A percentile compares a stretch with the other conserved stretches of the same genome.
These are phyloP conservation scores for Medicago arabica DNA, from an alignment of 306 rosid species.

Conservation along the genomic window DNA sequence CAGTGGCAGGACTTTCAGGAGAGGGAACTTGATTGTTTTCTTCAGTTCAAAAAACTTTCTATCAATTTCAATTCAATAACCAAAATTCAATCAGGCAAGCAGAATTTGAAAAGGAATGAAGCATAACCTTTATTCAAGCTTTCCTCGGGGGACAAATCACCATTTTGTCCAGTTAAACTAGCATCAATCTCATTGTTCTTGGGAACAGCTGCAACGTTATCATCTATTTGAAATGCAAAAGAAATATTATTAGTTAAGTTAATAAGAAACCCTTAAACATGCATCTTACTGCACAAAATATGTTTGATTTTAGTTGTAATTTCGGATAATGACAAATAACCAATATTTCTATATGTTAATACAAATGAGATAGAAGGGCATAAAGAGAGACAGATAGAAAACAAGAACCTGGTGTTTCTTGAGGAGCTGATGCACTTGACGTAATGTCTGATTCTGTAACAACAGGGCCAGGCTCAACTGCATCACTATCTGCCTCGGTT, in stretches of 20 bases:
- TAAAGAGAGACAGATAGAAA: constrained; percentile 12
- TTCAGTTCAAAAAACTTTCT: background rate
- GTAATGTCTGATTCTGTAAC: constrained; percentile 53
- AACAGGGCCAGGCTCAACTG: constrained; percentile 51
- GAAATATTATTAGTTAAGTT: constrained; percentile 44
- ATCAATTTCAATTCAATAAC: too few relatives aligned
- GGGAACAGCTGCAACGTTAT: constrained; percentile 40
- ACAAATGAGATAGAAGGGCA: constrained; percentile 19
- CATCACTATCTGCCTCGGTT: constrained; percentile 45
- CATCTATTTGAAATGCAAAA: constrained; percentile 48
- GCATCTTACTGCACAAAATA: constrained; percentile 33
- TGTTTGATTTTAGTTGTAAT: constrained; percentile 17
- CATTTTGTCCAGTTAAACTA: constrained; percentile 47
- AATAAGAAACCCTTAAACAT: constrained; percentile 15
- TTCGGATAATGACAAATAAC: background rate
- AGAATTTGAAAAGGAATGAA: constrained; percentile 29
- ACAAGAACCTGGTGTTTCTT: constrained; percentile 56
- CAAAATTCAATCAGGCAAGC: constrained; percentile 17
- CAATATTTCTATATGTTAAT: constrained; percentile 24
- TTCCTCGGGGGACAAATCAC: constrained; percentile 42
- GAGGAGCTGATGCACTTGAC: constrained; percentile 43
- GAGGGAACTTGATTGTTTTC: constrained; percentile 39
- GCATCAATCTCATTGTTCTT: constrained; percentile 45
- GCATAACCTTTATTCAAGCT: constrained; percentile 55
- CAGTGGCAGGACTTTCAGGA: constrained; percentile 40